Percentiles rank a stretch among this genome's conserved stretches.
Conservation (phyloP, 2,329 filamentous ascomycete species). For the Fusarium longipes region DNA sequence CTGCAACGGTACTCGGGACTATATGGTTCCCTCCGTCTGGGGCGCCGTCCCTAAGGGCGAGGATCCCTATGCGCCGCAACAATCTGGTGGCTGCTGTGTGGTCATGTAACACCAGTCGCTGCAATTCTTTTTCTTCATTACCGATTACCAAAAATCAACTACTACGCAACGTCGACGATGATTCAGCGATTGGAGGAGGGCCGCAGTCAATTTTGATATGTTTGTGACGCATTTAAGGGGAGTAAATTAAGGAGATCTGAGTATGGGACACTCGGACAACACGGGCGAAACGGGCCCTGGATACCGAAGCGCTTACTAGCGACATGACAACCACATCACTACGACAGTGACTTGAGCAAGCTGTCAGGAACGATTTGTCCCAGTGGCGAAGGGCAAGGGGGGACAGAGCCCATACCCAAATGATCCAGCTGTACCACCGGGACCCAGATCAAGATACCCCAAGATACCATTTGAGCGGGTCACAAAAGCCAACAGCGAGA, state of each 20-base stretch:
- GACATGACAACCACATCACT: conserved; percentile 32
- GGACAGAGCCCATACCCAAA: conserved; percentile 28
- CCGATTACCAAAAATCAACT: conserved; percentile 45
- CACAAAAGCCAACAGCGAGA: conserved; percentile 39
- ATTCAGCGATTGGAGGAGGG: conserved; percentile 47
- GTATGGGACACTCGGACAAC: conserved; percentile 33
- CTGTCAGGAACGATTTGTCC: conserved; percentile 28
- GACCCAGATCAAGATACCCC: conserved; percentile 45
- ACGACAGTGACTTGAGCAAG: conserved; percentile 30
- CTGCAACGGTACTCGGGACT: conserved; percentile 97
- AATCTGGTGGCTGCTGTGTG: conserved; percentile 90
- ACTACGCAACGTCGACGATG: conserved; percentile 49
- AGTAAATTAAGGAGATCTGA: conserved; percentile 39
- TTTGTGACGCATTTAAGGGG: conserved; percentile 41
- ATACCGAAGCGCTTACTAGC: conserved; percentile 38
- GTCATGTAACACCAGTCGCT: conserved; percentile 76
- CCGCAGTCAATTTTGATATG: conserved; percentile 46
- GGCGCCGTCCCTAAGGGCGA: conserved; percentile 93
- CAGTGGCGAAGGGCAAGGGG: conserved; percentile 29
- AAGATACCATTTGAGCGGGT: conserved; percentile 43
- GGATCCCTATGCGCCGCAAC: conserved; percentile 97
- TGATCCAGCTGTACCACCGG: conserved; percentile 37
- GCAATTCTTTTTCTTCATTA: conserved; percentile 42
- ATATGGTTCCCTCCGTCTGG: conserved; percentile 99
- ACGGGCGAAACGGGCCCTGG: conserved; percentile 35